Base-by-base conservation (phyloP, 768 basidiomycete genomes). In the Cystobasidium onofrii region DNA sequence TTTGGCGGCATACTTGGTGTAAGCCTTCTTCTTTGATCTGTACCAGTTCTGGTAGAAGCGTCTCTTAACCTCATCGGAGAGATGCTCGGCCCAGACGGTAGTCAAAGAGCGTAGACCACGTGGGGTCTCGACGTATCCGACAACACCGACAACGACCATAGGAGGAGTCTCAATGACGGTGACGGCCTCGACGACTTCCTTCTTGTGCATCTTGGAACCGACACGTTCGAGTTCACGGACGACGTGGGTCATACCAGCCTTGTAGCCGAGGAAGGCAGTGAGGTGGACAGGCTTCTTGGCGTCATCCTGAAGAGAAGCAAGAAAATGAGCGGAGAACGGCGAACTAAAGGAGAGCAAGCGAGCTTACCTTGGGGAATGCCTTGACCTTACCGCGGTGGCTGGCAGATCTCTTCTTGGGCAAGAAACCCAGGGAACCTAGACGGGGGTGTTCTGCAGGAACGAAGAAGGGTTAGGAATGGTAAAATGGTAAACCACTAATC, bases 201-300 rank as follows among this genome's bases (percentile, higher is more conserved):
- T 90, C 86, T 97, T 99, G 90, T 99, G 96, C 93, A 98, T 96
- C 86, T 99, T 94, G 97, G 96, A 98, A 78, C 95, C 96, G 64
- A 95, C 69, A 81, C 96, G 92, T 85, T 98, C 96, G 80, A 98
- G 91, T 81, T 99, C 96, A 81, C 96, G 91, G 76, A 99, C 94
- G 79, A 99, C 87, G 82, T 99, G 96, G 83, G 93, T 97, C 95
- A 98, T 98, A 80, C 96, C 96, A 77, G 96, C 96, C 88, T 99
- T 99, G 89, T 97, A 99, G 79, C 95, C 96, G 88, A 99, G 87
- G 82, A 90, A 85, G 78, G 96, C 96, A 80, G 96, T 99, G 84
- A 99, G 86, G 85, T 99, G 96, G 75, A 95, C 92, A 73, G 91
- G 92, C 84, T 96, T 96, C 86, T 93, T 97, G 84, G 93, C 88